Evolutionary conservation across 2,329 filamentous ascomycete species (phyloP).

Genomic region (Macrophomina pseudophaseolina): DNA sequence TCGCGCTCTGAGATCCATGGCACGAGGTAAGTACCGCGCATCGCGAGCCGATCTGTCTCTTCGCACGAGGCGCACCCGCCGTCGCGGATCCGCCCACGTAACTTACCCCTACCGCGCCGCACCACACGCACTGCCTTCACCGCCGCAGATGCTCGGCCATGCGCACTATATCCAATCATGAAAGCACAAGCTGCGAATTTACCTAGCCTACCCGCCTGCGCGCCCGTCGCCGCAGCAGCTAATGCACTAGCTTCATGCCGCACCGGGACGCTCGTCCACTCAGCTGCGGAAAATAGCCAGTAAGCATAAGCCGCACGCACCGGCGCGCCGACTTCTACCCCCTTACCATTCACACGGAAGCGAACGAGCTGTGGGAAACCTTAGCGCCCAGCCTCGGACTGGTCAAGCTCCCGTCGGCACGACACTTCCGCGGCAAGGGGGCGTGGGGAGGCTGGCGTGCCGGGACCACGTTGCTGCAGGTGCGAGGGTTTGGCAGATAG

Average conservation of each 20-base stretch:
- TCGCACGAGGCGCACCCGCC: background rate
- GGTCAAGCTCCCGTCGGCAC: conserved; percentile 21
- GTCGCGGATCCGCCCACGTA: background rate
- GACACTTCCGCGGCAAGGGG: conserved; percentile 24
- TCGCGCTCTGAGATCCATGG: background rate
- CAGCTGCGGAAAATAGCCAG: background rate
- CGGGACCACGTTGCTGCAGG: conserved; percentile 7
- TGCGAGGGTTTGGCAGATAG: conserved; percentile 13
- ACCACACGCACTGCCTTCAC: conserved; percentile 7
- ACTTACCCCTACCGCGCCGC: conserved; percentile 2
- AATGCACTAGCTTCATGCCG: background rate
- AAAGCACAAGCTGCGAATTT: background rate
- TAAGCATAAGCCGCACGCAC: background rate
- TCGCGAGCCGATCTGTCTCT: background rate
- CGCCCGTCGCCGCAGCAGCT: conserved; percentile 13
- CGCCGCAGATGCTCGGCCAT: background rate
- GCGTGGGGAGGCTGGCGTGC: background rate
- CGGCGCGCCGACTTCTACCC: background rate
- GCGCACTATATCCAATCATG: background rate
- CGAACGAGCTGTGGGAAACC: background rate
- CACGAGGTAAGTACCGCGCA: background rate
- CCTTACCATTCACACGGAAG: background rate
- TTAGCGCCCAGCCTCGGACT: background rate
- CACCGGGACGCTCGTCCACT: background rate
- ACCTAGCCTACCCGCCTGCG: background rate